Base-by-base conservation (phyloP, 495 filamentous ascomycete genomes). In the Aspergillus baeticus region DNA sequence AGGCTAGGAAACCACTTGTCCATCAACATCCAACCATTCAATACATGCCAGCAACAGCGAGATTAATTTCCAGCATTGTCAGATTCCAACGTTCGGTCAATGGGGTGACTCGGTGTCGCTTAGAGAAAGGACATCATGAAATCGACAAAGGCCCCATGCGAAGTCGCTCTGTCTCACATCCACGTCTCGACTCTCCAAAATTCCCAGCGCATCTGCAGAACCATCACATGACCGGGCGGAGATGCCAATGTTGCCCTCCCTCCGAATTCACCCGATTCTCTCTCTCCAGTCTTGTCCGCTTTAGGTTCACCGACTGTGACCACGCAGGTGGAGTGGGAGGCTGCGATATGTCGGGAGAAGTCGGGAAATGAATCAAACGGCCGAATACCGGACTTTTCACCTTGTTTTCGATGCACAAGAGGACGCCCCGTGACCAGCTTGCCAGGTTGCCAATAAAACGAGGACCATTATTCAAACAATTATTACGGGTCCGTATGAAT, bases 221-320 rank as follows among this genome's bases (percentile, higher is more conserved):
- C 22, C 57, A 63, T 69, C 65, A 72, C 66, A 64, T 69, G 65
- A 68, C 56, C 54, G 50, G 45, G 61, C 63, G 60, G 61, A 68
- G 59, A 65, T 65, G 54, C 60, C 53, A 57, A 55, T 55, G 22
- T 54, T 59, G 55, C 51, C 41, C 17, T 50, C 21, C 37, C 15
- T 46, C 70, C 72, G 68, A 34, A 14, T 61, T 65, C 46, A 59
- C 57, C 68, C 70, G 66, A 61, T 21, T 10, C 21, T 35, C 48
- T 52, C 51, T 49, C 13, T 34, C 34, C 49, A 47, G 59, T 55
- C 65, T 67, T 69, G 60, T 60, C 70, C 64, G 58, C 65, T 69
- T 75, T 71, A 18, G 70, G 72, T 66, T 75, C 72, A 75, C 72
- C 72, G 71, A 61, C 29, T 48, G 42, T 48, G 54, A 33, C 34